phyloP scores from a whole-genome alignment of 495 filamentous ascomycete genomes.

The Lasiosphaeria miniovina region DNA sequence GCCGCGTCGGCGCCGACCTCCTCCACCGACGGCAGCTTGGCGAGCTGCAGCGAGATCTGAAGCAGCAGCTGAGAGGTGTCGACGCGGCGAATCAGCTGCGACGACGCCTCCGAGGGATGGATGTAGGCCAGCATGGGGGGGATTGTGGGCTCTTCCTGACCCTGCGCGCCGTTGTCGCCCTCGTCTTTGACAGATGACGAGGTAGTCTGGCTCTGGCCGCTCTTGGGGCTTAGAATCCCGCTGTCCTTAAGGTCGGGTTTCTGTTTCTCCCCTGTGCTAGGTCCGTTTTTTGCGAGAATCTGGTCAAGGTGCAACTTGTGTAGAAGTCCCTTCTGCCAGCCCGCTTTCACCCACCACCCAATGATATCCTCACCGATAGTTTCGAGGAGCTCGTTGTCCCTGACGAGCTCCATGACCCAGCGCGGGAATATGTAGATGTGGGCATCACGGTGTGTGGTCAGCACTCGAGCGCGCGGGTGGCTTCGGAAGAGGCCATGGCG shows the following conservation, averaged over 20 bases:
- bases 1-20: slow-evolving; percentile 53
- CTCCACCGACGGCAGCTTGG: slow-evolving; percentile 67
- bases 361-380: slow-evolving; percentile 88
- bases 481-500: slow-evolving; percentile 68
- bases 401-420: slow-evolving; percentile 84
- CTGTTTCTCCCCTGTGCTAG: slow-evolving; percentile 26
- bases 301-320: slow-evolving; percentile 71
- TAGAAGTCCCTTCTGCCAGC: slow-evolving; percentile 79
- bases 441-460: slow-evolving; percentile 78
- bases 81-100: slow-evolving; percentile 74
- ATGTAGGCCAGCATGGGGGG: slow-evolving; percentile 79
- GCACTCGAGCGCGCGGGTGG: slow-evolving; percentile 71
- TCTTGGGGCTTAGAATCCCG: slow-evolving; percentile 9
- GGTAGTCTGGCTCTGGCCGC: not conserved
- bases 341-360: slow-evolving; percentile 91
- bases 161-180: not conserved
- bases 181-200: slow-evolving; percentile 2
- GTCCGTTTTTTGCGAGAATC: slow-evolving; percentile 47
- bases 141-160: slow-evolving; percentile 35
- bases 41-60: slow-evolving; percentile 77
- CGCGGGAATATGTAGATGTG: slow-evolving; percentile 91
- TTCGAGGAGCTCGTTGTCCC: slow-evolving; percentile 72
- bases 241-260: slow-evolving; percentile 5
- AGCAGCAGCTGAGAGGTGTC: slow-evolving; percentile 82
- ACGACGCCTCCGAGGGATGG: slow-evolving; percentile 45